Percentiles rank a stretch among this genome's conserved stretches.
phyloP scores from a whole-genome alignment of 2,329 filamentous ascomycete genomes.

The Daldinia eschscholtzii region DNA sequence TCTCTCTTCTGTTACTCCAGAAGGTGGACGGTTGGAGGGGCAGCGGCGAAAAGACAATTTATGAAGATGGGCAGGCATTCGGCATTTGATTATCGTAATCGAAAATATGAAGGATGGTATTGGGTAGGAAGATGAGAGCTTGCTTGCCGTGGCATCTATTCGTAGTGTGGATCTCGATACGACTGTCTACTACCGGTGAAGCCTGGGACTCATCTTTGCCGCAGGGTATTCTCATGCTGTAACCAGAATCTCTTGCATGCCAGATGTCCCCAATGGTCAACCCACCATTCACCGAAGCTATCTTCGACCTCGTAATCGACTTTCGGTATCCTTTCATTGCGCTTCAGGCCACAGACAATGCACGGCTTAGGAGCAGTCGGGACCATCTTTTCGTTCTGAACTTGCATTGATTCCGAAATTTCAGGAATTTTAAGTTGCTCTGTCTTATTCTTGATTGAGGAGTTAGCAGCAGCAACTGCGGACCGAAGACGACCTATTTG shows the following conservation, averaged over 20 bases:
- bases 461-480: constrained; percentile 75
- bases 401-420: constrained; percentile 75
- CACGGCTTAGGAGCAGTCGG: constrained; percentile 81
- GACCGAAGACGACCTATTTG: constrained; percentile 81
- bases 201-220: constrained; percentile 67
- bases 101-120: constrained; percentile 1
- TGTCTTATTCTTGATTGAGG: constrained; percentile 53
- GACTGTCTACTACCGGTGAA: constrained; percentile 3
- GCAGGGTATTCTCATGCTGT: constrained; percentile 76
- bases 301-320: constrained; percentile 85
- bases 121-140: not conserved
- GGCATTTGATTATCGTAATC: constrained; percentile 6
- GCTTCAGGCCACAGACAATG: constrained; percentile 86
- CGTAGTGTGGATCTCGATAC: constrained; percentile 9
- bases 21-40: not conserved
- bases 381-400: constrained; percentile 78
- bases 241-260: constrained; percentile 89
- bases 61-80: constrained; percentile 1
- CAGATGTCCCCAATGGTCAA: constrained; percentile 86
- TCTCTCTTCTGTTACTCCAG: constrained; percentile 6
- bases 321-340: constrained; percentile 84
- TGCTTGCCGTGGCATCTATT: not conserved
- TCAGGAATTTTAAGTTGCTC: constrained; percentile 72
- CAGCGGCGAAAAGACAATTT: not conserved
- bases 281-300: constrained; percentile 97